Evolutionary conservation across 2,329 filamentous ascomycete species (phyloP).

Genomic region (Colletotrichum orchidophilum): DNA sequence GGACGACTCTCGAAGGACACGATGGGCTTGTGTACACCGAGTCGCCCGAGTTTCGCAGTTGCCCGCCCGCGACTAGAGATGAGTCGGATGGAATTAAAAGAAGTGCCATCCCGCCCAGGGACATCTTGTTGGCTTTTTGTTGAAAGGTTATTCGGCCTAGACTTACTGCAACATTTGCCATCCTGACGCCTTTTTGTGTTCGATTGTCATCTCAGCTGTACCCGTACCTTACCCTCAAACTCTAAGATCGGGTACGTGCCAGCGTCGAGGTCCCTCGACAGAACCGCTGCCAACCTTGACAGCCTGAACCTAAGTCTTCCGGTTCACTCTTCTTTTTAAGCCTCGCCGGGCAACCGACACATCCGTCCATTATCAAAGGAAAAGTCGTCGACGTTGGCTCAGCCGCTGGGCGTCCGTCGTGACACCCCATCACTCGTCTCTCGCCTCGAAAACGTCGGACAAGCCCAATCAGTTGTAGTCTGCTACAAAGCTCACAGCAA

Average conservation of each 20-base stretch:
- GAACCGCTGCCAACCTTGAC: background rate
- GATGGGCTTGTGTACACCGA: background rate
- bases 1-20: background rate
- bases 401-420: background rate
- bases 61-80: background rate
- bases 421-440: background rate
- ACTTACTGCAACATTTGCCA: background rate
- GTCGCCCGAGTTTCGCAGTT: background rate
- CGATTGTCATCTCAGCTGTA: conserved; percentile 15
- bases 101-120: background rate
- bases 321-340: background rate
- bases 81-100: background rate
- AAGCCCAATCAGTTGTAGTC: background rate
- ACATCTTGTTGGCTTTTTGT: background rate
- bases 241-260: background rate
- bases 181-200: conserved; percentile 1
- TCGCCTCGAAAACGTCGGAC: background rate
- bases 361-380: background rate
- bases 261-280: background rate
- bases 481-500: background rate
- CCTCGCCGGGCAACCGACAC: background rate
- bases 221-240: background rate
- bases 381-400: background rate
- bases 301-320: background rate
- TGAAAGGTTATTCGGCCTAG: background rate